Percentiles rank a stretch among this genome's conserved stretches.
phyloP scores from a whole-genome alignment of 495 filamentous ascomycete genomes.

The Beverwykella pulmonaria region DNA sequence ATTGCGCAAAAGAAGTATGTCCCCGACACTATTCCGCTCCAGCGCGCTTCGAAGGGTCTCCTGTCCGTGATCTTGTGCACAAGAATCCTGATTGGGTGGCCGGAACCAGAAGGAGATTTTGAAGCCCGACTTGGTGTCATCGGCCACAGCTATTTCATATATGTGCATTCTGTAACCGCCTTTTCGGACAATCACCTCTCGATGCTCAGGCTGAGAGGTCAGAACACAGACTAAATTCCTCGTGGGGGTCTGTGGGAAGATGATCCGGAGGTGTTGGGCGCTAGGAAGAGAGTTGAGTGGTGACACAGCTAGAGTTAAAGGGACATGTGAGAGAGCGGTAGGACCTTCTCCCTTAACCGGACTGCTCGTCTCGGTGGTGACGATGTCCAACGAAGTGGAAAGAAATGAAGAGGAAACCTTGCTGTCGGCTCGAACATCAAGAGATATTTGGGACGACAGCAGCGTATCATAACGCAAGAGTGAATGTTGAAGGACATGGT shows the following conservation, averaged over 20 bases:
- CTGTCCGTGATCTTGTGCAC: slow-evolving; percentile 9
- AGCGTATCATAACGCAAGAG: slow-evolving; percentile 31
- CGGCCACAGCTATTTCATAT: slow-evolving; percentile 78
- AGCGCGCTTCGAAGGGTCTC: slow-evolving; percentile 52
- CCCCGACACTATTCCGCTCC: slow-evolving; percentile 60
- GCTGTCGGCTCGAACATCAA: slow-evolving; percentile 4
- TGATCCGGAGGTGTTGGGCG: slow-evolving; percentile 65
- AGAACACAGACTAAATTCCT: slow-evolving; percentile 79
- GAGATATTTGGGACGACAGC: slow-evolving; percentile 27
- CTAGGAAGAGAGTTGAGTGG: slow-evolving; percentile 72
- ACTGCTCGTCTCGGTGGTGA: slow-evolving; percentile 6
- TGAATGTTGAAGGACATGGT: slow-evolving; percentile 30
- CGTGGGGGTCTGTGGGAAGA: slow-evolving; percentile 77
- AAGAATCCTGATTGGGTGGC: slow-evolving; percentile 8
- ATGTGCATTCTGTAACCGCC: slow-evolving; percentile 57
- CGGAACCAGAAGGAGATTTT: slow-evolving; percentile 76
- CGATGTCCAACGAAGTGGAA: slow-evolving; percentile 14
- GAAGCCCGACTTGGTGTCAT: slow-evolving; percentile 83
- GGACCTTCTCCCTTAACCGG: neutral
- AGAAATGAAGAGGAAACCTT: slow-evolving; percentile 14
- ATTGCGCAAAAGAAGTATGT: slow-evolving; percentile 75
- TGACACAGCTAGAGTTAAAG: slow-evolving; percentile 48
- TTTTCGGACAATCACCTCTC: slow-evolving; percentile 58
- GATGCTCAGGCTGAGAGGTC: slow-evolving; percentile 68
- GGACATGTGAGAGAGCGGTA: neutral